These are phyloP conservation scores for Schwanniomyces etchellsii DNA, from an alignment of 1,139 yeast genomes.

Conservation along the genomic window DNA sequence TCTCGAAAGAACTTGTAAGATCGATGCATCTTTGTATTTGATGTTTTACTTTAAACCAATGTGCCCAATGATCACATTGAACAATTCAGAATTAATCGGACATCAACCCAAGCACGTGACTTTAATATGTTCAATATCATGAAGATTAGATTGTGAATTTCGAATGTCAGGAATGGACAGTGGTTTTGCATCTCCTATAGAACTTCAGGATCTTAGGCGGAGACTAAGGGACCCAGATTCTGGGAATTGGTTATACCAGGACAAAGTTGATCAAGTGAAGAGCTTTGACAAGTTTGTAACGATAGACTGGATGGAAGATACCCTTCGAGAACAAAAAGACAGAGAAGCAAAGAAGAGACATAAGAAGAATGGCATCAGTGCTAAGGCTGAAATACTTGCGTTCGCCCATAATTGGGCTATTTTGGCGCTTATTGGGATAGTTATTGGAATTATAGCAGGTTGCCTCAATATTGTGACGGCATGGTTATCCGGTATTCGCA, in stretches of 20 bases:
- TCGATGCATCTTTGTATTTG: background rate
- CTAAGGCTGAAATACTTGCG: slow-evolving; percentile 28
- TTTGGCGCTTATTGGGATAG: slow-evolving; percentile 65
- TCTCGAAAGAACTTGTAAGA: too few relatives aligned
- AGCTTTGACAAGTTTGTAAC: slow-evolving; percentile 60
- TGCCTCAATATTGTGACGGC: slow-evolving; percentile 76
- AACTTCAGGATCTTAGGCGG: too few relatives aligned
- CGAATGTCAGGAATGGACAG: too few relatives aligned
- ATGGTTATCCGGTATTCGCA: slow-evolving; percentile 73
- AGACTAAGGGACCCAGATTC: slow-evolving; percentile 23
- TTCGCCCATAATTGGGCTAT: slow-evolving; percentile 71
- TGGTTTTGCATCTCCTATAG: too few relatives aligned
- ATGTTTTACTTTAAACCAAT: too few relatives aligned
- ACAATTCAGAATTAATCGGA: too few relatives aligned
- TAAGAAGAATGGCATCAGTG: slow-evolving; percentile 11
- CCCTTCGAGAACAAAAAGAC: slow-evolving; percentile 47
- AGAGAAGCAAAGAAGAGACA: slow-evolving; percentile 19
- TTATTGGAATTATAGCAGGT: slow-evolving; percentile 81
- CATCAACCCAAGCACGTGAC: too few relatives aligned
- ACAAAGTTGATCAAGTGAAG: slow-evolving; percentile 28
- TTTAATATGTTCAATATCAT: too few relatives aligned
- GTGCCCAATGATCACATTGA: too few relatives aligned
- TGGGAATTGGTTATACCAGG: slow-evolving; percentile 38
- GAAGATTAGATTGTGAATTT: too few relatives aligned
- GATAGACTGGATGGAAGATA: slow-evolving; percentile 85